A percentile compares a stretch with the other conserved stretches of the same genome.
phyloP scores from a whole-genome alignment of 169 alveolate species.

The Ichthyophthirius multifiliis region DNA sequence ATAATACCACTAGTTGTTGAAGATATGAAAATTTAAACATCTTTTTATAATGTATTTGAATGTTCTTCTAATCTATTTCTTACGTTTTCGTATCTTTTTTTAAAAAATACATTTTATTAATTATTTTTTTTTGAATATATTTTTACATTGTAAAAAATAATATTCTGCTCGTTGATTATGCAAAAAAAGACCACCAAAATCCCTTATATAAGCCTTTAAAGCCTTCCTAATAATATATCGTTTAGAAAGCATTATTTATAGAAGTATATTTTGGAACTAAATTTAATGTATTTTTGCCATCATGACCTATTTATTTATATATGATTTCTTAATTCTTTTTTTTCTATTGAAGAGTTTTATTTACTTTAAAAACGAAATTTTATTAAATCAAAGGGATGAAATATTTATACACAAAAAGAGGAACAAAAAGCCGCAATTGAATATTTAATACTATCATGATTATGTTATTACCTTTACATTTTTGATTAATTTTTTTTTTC shows the following conservation, averaged over 20 bases:
- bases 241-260: not conserved
- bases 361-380: conserved; percentile 11
- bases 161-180: not conserved
- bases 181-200: not conserved
- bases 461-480: not conserved
- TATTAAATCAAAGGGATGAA: conserved; percentile 11
- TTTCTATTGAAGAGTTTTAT: too few species aligned
- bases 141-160: conserved; percentile 6
- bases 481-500: too few species aligned
- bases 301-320: conserved; percentile 8
- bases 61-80: not conserved
- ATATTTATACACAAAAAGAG: not conserved
- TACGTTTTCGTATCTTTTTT: not conserved
- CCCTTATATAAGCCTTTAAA: conserved; percentile 5
- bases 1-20: not conserved
- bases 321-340: not conserved
- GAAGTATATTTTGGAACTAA: conserved; percentile 2
- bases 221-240: conserved; percentile 3
- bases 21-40: not conserved
- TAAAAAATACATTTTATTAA: not conserved
- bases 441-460: not conserved
- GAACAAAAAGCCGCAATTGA: conserved; percentile 19
- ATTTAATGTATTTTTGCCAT: not conserved
- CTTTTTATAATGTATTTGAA: not conserved
- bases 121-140: too few species aligned